Conservation (phyloP, 192 early-diverging fungal genomes). For the Ramicandelaber brevisporus region DNA sequence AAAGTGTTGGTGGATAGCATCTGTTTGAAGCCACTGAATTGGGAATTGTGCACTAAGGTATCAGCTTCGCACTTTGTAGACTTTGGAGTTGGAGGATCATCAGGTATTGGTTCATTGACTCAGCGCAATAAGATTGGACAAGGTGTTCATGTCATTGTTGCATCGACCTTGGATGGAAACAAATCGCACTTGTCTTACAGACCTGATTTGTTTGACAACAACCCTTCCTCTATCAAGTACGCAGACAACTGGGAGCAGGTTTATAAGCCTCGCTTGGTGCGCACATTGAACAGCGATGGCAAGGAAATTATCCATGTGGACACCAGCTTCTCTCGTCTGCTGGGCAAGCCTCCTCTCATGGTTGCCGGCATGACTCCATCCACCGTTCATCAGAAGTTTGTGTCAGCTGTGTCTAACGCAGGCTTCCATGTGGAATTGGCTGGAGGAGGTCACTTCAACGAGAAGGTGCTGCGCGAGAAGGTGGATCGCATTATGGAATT, state of each 20-base stretch:
- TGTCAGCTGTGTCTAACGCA: slow-evolving; percentile 62
- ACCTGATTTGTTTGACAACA: slow-evolving; percentile 51
- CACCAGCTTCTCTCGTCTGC: slow-evolving; percentile 58
- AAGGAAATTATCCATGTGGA: slow-evolving; percentile 58
- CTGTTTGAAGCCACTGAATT: slow-evolving; percentile 31
- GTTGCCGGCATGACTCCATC: slow-evolving; percentile 87
- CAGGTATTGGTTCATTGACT: slow-evolving; percentile 62
- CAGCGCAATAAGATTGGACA: slow-evolving; percentile 69
- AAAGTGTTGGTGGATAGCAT: slow-evolving; percentile 32
- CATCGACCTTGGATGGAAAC: slow-evolving; percentile 4
- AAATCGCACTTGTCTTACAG: slow-evolving; percentile 39
- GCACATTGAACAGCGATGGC: slow-evolving; percentile 11
- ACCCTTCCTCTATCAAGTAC: slow-evolving; percentile 39
- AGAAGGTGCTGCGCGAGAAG: slow-evolving; percentile 32
- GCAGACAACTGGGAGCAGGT: slow-evolving; percentile 65
- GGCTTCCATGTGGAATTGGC: slow-evolving; percentile 81
- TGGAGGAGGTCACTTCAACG: slow-evolving; percentile 71
- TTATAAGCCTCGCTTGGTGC: slow-evolving; percentile 63
- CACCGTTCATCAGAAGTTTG: slow-evolving; percentile 51
- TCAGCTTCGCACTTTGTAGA: slow-evolving; percentile 70
- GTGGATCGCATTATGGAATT: slow-evolving; percentile 44
- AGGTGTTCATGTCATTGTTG: slow-evolving; percentile 29
- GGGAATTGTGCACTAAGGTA: slow-evolving; percentile 26
- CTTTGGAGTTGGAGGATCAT: slow-evolving; percentile 71
- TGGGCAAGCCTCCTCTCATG: slow-evolving; percentile 78